Conservation (phyloP, 441 rosid genomes). For the Gossypium aridum region DNA sequence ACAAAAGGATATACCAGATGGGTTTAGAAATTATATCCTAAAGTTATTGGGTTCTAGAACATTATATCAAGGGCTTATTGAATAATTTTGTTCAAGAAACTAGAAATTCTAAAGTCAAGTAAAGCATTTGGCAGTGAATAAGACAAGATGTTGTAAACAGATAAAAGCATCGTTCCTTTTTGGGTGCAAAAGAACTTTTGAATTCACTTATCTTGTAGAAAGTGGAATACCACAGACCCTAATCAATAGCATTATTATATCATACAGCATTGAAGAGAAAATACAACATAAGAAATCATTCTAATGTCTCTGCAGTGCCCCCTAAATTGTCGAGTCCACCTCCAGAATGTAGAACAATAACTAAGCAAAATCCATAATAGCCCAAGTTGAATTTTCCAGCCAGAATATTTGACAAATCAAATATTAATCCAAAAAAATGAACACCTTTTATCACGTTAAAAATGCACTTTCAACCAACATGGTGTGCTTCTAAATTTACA, state of each 20-base stretch:
- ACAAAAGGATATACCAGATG: neutral
- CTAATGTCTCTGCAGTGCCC: neutral
- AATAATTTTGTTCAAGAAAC: neutral
- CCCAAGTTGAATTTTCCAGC: neutral
- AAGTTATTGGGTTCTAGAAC: neutral
- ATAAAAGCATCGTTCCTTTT: neutral
- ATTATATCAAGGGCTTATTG: neutral
- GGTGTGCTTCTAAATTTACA: conserved; percentile 6
- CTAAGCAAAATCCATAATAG: neutral
- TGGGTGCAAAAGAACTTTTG: neutral
- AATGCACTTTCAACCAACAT: neutral
- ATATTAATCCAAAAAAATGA: neutral
- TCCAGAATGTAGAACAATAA: neutral
- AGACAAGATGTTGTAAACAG: neutral
- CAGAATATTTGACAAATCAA: neutral
- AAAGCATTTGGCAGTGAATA: neutral
- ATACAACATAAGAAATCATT: neutral
- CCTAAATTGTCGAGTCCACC: neutral
- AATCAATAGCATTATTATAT: neutral
- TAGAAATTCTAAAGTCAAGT: neutral
- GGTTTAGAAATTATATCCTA: neutral
- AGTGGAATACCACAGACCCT: neutral
- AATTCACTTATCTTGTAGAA: neutral
- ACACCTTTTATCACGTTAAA: neutral
- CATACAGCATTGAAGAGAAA: neutral